Evolutionary conservation across 1,139 yeast species (phyloP), one percentile per base, ranked within the genome.

Genomic region (Candida gigantensis): DNA sequence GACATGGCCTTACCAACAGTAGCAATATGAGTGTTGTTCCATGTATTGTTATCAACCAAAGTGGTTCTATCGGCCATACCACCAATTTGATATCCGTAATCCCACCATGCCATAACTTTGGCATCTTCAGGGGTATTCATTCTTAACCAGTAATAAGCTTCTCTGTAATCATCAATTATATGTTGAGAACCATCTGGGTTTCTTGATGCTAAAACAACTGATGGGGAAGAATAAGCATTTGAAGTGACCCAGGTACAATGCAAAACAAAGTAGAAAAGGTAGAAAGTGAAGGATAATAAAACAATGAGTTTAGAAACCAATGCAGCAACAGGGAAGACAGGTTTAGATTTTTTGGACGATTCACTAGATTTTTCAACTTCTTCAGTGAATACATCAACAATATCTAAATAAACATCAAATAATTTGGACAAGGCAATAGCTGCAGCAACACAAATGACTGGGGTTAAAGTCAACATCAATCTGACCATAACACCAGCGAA

Each of bases 41-140:
- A 94, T 8, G 99, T 94, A 65, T 94, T 94, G 75, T 94, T 94
- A 63, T 94, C 99, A 30, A 94, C 99, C 50, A 94, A 75, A 4
- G 99, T 94, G 47, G 98, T 92, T 60, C 98, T 81, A 65, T 94
- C 98, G 31, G 98, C 98, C 97, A 94, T 92, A 44, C 99, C 99
- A 51, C 98, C 98, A 55, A 94, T 94, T 67, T 94, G 99, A 65
- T 94, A 94, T 39, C 99, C 99, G 59, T 94, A 94, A 72, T 94
- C 99, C 99, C 99, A 94, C 99, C 99, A 94, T 6, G 97, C 85
- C 85, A 94, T 88, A 46, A 94, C 84, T 62, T 87, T 89, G 33
- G 97, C 85, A 58, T 94, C 98, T 59, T 90, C 97, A 4, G 87
- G 81, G 1, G 98, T 92, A 67, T 94, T 94, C 96, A 92, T 89